A percentile compares a stretch with the other conserved stretches of the same genome.
phyloP scores from a whole-genome alignment of 305 asterid genomes.

The Ajuga reptans region DNA sequence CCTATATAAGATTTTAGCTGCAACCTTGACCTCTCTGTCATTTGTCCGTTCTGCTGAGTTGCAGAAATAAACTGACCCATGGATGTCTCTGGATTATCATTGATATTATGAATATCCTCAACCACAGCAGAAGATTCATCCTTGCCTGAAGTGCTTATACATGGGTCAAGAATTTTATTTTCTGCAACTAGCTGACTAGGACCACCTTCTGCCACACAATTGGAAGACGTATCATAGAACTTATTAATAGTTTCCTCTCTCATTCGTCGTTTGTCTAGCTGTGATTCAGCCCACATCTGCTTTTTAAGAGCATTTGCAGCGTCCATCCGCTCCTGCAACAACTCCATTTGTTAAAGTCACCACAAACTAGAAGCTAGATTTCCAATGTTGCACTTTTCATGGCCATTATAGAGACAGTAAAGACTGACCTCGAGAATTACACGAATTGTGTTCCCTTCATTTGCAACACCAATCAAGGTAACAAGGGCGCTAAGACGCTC shows the following conservation, averaged over 20 bases:
- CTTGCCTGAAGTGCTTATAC: constrained; percentile 34
- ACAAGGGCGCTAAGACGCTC: constrained; percentile 95
- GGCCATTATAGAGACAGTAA: constrained; percentile 16
- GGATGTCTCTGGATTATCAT: constrained; percentile 33
- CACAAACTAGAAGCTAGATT: constrained; percentile 1
- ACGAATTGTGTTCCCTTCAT: constrained; percentile 94
- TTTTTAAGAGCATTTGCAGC: constrained; percentile 82
- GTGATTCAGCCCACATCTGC: constrained; percentile 99
- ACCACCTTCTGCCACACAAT: constrained; percentile 50
- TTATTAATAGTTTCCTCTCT: constrained; percentile 65
- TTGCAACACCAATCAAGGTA: constrained; percentile 78
- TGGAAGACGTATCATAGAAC: constrained; percentile 51
- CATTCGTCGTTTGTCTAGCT: constrained; percentile 77
- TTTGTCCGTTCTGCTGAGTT: constrained; percentile 61
- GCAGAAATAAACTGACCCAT: constrained; percentile 35
- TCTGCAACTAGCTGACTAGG: constrained; percentile 52
- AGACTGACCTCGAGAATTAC: constrained; percentile 77
- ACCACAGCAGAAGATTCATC: constrained; percentile 42
- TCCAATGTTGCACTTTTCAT: not conserved
- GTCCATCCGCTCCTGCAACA: constrained; percentile 89
- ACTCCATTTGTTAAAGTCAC: constrained; percentile 18
- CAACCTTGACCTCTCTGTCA: constrained; percentile 81
- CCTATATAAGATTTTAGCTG: constrained; percentile 85
- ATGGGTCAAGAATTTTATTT: constrained; percentile 41
- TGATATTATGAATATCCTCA: constrained; percentile 39